These are phyloP conservation scores for Camelina sativa DNA, from an alignment of 345 rosid genomes.

Conservation along the genomic window DNA sequence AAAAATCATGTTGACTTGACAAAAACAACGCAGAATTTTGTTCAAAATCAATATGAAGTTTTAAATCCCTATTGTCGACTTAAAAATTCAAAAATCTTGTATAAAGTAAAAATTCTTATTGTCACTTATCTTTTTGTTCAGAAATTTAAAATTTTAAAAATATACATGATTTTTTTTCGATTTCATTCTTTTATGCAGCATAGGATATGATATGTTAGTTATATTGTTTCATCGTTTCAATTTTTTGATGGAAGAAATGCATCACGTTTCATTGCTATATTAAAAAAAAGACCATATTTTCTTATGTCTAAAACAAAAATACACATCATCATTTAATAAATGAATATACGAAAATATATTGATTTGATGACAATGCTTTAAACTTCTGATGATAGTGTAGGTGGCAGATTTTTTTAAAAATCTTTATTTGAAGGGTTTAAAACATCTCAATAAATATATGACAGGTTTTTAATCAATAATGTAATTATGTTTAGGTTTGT, in stretches of 20 bases:
- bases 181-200: background rate
- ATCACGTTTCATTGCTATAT: background rate
- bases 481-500: too few species aligned
- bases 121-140: background rate
- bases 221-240: background rate
- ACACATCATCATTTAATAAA: background rate
- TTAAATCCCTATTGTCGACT: background rate
- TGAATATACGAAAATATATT: background rate
- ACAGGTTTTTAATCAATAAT: too few species aligned
- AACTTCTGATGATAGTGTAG: too few species aligned
- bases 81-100: background rate
- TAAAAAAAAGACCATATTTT: background rate
- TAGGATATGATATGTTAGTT: background rate
- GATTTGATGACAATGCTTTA: too few species aligned
- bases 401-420: too few species aligned
- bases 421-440: background rate
- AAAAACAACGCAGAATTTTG: too few species aligned
- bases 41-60: too few species aligned
- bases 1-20: too few species aligned
- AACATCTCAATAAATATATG: too few species aligned
- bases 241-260: background rate
- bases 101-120: background rate
- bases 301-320: background rate
- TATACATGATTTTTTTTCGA: background rate
- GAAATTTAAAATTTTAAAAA: background rate